phyloP scores from a whole-genome alignment of 2,329 filamentous ascomycete species.

The Alternaria incomplexa region DNA sequence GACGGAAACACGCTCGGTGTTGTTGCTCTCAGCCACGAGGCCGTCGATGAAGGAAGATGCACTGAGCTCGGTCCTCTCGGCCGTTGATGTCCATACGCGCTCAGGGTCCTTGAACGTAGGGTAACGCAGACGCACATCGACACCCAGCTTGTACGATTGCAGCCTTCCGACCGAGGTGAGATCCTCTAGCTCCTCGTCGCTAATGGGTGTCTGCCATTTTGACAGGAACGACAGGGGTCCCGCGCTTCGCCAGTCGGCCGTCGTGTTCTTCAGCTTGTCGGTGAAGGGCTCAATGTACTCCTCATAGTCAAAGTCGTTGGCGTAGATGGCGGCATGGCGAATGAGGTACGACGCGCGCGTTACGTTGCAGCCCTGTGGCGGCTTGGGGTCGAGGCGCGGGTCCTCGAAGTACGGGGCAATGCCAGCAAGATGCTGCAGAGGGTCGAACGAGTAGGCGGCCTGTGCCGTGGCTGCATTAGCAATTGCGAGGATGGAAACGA shows the following conservation, averaged over 20 bases:
- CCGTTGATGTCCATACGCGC: constrained; percentile 67
- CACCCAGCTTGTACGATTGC: constrained; percentile 65
- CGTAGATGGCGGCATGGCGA: constrained; percentile 59
- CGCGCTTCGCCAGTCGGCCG: constrained; percentile 63
- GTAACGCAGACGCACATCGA: constrained; percentile 65
- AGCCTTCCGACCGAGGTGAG: constrained; percentile 67
- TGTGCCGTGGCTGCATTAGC: constrained; percentile 33
- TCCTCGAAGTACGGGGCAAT: constrained; percentile 60
- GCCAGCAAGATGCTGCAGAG: constrained; percentile 57
- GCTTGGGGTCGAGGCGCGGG: constrained; percentile 54
- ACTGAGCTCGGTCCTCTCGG: constrained; percentile 65
- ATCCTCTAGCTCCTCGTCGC: constrained; percentile 63
- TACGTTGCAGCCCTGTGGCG: constrained; percentile 59
- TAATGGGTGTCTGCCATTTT: constrained; percentile 64
- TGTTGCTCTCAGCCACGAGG: constrained; percentile 59
- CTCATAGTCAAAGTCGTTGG: constrained; percentile 61
- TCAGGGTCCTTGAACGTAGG: constrained; percentile 59
- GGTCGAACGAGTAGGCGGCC: constrained; percentile 52
- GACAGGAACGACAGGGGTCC: constrained; percentile 63
- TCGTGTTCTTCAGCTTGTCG: constrained; percentile 65
- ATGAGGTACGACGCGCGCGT: constrained; percentile 58
- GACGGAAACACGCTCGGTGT: constrained; percentile 62
- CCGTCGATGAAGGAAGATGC: constrained; percentile 65
- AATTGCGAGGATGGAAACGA: constrained; percentile 32
- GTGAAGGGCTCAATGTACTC: constrained; percentile 59